Evolutionary conservation across 768 basidiomycete genomes (phyloP), one percentile per base, ranked within the genome.

Genomic region (Tulasnella sp.): DNA sequence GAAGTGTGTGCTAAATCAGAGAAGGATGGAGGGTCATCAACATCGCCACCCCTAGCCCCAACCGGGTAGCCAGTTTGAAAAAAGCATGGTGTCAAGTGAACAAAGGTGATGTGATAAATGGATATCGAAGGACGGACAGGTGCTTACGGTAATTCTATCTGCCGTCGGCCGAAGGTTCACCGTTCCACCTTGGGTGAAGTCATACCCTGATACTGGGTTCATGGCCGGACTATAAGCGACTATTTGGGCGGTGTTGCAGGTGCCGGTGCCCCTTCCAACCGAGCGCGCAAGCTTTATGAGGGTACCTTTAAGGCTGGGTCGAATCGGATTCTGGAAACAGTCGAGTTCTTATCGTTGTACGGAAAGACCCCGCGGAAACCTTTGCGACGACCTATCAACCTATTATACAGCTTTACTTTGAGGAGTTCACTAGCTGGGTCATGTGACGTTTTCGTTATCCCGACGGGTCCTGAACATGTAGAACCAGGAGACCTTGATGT

Each of bases 131-230:
- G 5, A 80, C 31, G 1, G 11, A 4, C 60, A 88, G 90, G 79
- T 82, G 93, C 94, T 78, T 87, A 87, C 82, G 69, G 54, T 72
- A 58, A 96, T 85, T 83, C 90, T 92, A 94, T 72, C 88, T 88
- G 69, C 89, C 89, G 24, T 88, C 85, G 9, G 87, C 83, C 0
- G 87, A 86, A 1, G 81, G 78, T 37, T 86, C 77, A 3, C 87
- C 83, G 34, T 89, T 88, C 94, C 93, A 95, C 0, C 87, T 84
- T 76, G 88, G 89, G 86, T 88, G 82, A 96, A 93, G 54, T 92
- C 89, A 83, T 93, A 92, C 28, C 93, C 85, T 0, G 91, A 89
- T 72, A 85, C 85, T 41, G 41, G 8, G 81, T 77, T 74, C 6
- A 72, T 20, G 50, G 72, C 37, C 75, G 79, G 73, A 58, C 60